Evolutionary conservation across 2,329 filamentous ascomycete genomes (phyloP).

Genomic region (Bipolaris cookei): DNA sequence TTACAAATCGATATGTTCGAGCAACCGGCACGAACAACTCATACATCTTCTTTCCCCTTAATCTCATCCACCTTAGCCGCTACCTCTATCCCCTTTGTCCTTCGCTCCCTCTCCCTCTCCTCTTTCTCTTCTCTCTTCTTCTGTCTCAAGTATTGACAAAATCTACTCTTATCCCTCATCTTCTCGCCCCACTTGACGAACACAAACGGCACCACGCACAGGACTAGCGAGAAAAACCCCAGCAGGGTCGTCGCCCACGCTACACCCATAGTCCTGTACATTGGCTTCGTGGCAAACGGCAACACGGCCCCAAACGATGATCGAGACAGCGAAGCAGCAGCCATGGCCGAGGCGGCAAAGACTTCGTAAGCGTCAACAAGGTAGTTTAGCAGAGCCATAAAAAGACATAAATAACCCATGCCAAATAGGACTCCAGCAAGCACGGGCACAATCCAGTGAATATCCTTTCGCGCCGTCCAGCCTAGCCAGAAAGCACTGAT

Average conservation of each 20-base stretch:
- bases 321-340: slow-evolving; percentile 81
- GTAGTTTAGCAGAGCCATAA: slow-evolving; percentile 67
- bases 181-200: slow-evolving; percentile 62
- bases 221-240: slow-evolving; percentile 56
- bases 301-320: slow-evolving; percentile 74
- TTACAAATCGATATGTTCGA: background rate
- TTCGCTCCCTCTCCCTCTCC: slow-evolving; percentile 27
- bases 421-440: slow-evolving; percentile 53
- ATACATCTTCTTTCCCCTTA: slow-evolving; percentile 24
- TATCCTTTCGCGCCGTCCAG: slow-evolving; percentile 47
- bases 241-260: slow-evolving; percentile 67
- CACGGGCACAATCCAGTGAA: slow-evolving; percentile 55
- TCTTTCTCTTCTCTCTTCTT: slow-evolving; percentile 44
- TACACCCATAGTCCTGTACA: slow-evolving; percentile 73
- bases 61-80: slow-evolving; percentile 5
- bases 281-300: slow-evolving; percentile 55
- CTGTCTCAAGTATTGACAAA: slow-evolving; percentile 64
- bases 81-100: slow-evolving; percentile 1
- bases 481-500: slow-evolving; percentile 53
- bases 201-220: slow-evolving; percentile 64
- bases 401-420: slow-evolving; percentile 56
- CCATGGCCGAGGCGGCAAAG: slow-evolving; percentile 78
- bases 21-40: background rate
- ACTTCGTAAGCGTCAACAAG: slow-evolving; percentile 70
- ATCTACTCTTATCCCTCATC: slow-evolving; percentile 64